Base-by-base conservation (phyloP, 2,329 filamentous ascomycete species). In the Fonsecaea pugnacius region DNA sequence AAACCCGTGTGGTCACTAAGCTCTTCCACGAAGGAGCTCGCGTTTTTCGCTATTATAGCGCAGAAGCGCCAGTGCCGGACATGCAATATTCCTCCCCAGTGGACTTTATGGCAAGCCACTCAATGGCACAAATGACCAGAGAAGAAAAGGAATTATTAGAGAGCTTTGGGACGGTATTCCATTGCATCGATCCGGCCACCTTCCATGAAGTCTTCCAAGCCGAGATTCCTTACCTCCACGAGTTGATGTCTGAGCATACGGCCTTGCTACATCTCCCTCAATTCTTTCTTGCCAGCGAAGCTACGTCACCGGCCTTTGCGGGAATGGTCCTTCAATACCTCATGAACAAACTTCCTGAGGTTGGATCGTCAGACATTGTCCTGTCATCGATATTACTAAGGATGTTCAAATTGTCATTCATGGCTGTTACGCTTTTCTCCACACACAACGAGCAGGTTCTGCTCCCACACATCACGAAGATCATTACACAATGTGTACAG, bases 201-300 rank as follows among this genome's bases (percentile, higher is more conserved):
- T 99, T 99, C 75, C 93, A 99, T 73, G 95, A 99, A 79, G 92
- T 99, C 46, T 99, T 99, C 76, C 91, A 96, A 75, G 91, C 93
- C 66, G 95, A 98, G 79, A 98, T 99, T 66, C 94, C 94, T 40
- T 91, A 92, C 76, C 86, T 99, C 40, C 98, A 99, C 76, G 90
- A 96, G 68, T 94, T 98, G 85, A 97, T 96, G 79, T 96, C 98
- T 75, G 92, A 98, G 75, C 95, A 99, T 77, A 92, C 92, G 1
- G 91, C 92, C 30, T 83, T 99, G 43, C 84, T 99, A 58, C 95
- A 99, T 76, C 91, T 99, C 62, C 94, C 95, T 6, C 95, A 99
- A 74, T 99, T 98, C 77, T 95, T 99, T 78, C 86, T 99, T 58
- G 95, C 96, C n/a, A 97, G 93, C 72, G 95, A 99, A 79, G 94